Conservation (phyloP, 1,284 basidiomycete genomes). For the Schizopora paradoxa region DNA sequence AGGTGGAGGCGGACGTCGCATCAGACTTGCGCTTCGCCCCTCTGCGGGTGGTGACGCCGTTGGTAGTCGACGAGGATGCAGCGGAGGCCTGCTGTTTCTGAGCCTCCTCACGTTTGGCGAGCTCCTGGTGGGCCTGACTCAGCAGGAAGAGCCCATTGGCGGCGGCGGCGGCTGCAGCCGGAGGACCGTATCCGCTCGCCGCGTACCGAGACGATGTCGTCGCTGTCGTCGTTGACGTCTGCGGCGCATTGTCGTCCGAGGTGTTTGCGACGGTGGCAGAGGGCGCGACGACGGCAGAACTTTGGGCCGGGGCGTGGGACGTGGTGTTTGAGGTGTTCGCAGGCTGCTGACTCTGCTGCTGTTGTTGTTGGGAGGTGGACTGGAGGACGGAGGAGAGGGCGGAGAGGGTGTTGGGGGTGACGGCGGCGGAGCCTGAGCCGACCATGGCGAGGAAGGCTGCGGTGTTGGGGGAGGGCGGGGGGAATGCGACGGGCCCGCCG, state of each 20-base stretch:
- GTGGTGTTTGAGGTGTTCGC: constrained; percentile 1
- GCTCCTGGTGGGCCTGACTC: constrained; percentile 90
- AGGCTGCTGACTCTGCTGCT: constrained; percentile 9
- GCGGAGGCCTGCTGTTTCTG: constrained; percentile 45
- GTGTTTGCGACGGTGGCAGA: constrained; percentile 18
- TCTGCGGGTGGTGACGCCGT: constrained; percentile 37
- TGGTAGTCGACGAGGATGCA: constrained; percentile 23
- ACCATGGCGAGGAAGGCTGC: constrained; percentile 92
- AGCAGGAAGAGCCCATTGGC: constrained; percentile 92
- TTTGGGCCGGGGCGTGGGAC: constrained; percentile 12
- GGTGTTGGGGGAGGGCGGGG: constrained; percentile 85
- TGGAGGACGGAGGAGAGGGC: constrained; percentile 67
- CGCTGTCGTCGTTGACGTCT: not conserved
- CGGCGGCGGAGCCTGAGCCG: constrained; percentile 71
- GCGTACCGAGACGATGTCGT: not conserved
- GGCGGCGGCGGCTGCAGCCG: constrained; percentile 49
- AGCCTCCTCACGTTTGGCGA: constrained; percentile 88
- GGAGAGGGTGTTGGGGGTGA: constrained; percentile 87
- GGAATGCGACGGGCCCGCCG: constrained; percentile 69
- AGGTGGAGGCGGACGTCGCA: constrained; percentile 29
- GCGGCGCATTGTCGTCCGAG: constrained; percentile 2
- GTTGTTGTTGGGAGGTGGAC: constrained; percentile 22
- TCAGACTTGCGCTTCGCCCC: constrained; percentile 66
- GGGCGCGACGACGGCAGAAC: constrained; percentile 16
- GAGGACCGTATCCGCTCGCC: constrained; percentile 31